These are phyloP conservation scores for Santalum album DNA, from an alignment of 164 flowering plant genomes.

Conservation along the genomic window DNA sequence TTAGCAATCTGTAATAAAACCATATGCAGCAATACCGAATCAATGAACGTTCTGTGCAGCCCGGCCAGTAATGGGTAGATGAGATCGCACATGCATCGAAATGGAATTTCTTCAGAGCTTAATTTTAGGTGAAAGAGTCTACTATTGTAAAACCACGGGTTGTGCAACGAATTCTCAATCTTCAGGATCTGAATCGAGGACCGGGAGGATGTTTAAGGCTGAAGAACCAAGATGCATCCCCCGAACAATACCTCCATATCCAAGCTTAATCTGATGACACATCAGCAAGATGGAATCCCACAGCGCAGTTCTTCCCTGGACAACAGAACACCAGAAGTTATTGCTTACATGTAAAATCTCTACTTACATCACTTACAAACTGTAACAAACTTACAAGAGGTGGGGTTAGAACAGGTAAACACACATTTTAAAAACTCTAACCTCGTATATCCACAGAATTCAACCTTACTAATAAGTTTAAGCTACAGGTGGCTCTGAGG, in stretches of 20 bases:
- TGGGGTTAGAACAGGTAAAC: too few relatives aligned
- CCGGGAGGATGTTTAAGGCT: conserved; percentile 61
- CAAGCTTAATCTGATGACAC: conserved; percentile 59
- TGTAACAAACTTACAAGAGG: background rate
- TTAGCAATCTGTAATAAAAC: too few relatives aligned
- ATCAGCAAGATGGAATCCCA: conserved; percentile 92
- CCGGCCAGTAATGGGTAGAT: too few relatives aligned
- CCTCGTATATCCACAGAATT: too few relatives aligned
- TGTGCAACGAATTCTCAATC: conserved; percentile 21
- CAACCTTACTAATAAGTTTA: too few relatives aligned
- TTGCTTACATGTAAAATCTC: too few relatives aligned
- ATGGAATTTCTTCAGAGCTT: too few relatives aligned
- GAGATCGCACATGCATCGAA: too few relatives aligned
- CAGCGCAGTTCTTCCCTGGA: conserved; percentile 87
- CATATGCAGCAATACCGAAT: too few relatives aligned
- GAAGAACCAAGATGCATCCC: conserved; percentile 90
- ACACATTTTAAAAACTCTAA: too few relatives aligned
- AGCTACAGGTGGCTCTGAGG: too few relatives aligned
- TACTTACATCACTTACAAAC: background rate
- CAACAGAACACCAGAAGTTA: conserved; percentile 2
- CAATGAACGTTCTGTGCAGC: too few relatives aligned
- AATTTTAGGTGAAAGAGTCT: background rate
- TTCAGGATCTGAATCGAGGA: conserved; percentile 57
- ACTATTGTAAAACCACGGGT: background rate
- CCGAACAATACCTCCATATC: conserved; percentile 73